A percentile compares a stretch with the other conserved stretches of the same genome.
Evolutionary conservation across 2,329 filamentous ascomycete genomes (phyloP).

Genomic region (Leptographium lundbergii): DNA sequence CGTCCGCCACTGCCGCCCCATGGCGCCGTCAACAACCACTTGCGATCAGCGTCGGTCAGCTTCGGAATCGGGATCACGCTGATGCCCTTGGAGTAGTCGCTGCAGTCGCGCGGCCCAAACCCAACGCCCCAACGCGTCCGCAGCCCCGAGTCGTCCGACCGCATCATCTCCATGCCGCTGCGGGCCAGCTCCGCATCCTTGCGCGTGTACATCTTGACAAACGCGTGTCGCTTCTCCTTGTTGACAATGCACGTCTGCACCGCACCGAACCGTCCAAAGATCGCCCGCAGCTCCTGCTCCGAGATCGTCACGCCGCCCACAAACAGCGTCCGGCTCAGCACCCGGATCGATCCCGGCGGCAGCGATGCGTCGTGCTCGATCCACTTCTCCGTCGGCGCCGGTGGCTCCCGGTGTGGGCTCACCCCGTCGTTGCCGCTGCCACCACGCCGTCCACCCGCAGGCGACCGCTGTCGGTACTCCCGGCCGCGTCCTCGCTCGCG

Average conservation of each 20-base stretch:
- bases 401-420: conserved; percentile 31
- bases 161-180: conserved; percentile 71
- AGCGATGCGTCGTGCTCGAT: conserved; percentile 67
- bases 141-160: conserved; percentile 59
- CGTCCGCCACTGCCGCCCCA: conserved; percentile 84
- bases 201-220: conserved; percentile 95
- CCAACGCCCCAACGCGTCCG: conserved; percentile 95
- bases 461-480: conserved; percentile 83
- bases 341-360: conserved; percentile 71
- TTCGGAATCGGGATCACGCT: conserved; percentile 88
- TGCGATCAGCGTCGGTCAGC: conserved; percentile 89
- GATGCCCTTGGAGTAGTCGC: conserved; percentile 83
- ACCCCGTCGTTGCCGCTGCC: conserved; percentile 33
- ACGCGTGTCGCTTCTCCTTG: conserved; percentile 93
- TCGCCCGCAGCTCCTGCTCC: conserved; percentile 66
- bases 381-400: conserved; percentile 45
- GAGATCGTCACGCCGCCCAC: conserved; percentile 86
- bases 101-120: conserved; percentile 93
- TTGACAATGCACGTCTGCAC: conserved; percentile 98
- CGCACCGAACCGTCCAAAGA: conserved; percentile 71
- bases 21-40: conserved; percentile 92
- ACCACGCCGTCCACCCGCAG: conserved; percentile 32
- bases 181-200: conserved; percentile 75
- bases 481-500: conserved; percentile 35
- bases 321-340: conserved; percentile 88